Evolutionary conservation across 768 basidiomycete genomes (phyloP).

Genomic region (button mushroom (Agaricus bisporus)): DNA sequence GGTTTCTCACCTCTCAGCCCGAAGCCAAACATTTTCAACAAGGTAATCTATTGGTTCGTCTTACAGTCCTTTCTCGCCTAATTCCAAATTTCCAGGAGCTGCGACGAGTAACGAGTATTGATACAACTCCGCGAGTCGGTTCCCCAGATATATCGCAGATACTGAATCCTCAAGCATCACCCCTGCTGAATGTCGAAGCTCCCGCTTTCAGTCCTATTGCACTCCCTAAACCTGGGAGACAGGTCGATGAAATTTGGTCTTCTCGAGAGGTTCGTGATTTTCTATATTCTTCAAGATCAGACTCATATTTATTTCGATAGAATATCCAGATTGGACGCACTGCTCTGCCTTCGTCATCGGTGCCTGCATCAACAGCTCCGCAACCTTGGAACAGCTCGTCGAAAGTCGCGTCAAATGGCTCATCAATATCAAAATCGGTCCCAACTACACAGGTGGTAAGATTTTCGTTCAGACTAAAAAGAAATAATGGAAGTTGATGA

Average conservation of each 20-base stretch:
- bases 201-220: slow-evolving; percentile 27
- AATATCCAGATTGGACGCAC: slow-evolving; percentile 16
- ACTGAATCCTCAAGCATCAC: slow-evolving; percentile 17
- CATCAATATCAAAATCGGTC: not conserved
- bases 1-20: slow-evolving; percentile 22
- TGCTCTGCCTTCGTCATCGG: not conserved
- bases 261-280: slow-evolving; percentile 22
- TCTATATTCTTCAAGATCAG: not conserved
- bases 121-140: slow-evolving; percentile 12
- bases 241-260: slow-evolving; percentile 27
- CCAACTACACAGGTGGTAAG: slow-evolving; percentile 3
- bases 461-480: not conserved
- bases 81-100: slow-evolving; percentile 16
- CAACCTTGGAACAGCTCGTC: not conserved
- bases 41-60: slow-evolving; percentile 11
- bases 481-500: not conserved
- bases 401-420: not conserved
- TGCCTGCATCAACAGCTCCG: not conserved
- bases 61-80: not conserved
- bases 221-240: slow-evolving; percentile 27
- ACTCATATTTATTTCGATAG: not conserved
- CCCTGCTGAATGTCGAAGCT: slow-evolving; percentile 26
- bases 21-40: slow-evolving; percentile 14
- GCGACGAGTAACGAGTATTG: slow-evolving; percentile 3
- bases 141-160: slow-evolving; percentile 21